Percentiles rank a stretch among this genome's conserved stretches.
These are phyloP conservation scores for Tardiomyces digboiensis DNA, from an alignment of 1,139 yeast genomes.

Conservation along the genomic window DNA sequence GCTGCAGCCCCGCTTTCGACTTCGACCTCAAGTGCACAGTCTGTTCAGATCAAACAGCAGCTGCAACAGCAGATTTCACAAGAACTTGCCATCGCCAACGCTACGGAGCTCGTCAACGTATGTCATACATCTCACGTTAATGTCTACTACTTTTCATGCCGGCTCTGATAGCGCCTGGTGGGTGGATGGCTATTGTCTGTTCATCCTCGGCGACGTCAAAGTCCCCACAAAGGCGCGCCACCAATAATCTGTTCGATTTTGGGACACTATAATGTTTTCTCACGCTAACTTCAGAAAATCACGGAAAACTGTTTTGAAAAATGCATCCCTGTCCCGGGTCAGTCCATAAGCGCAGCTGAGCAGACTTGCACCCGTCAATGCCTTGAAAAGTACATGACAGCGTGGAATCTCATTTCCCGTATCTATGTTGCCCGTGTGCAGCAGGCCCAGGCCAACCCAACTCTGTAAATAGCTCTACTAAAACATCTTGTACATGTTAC, in stretches of 20 bases:
- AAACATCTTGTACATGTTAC: not conserved
- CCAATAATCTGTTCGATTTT: no score
- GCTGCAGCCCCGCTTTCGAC: constrained; percentile 23
- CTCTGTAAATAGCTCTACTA: not conserved
- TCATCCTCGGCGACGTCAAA: no score
- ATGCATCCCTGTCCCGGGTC: constrained; percentile 53
- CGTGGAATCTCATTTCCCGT: constrained; percentile 80
- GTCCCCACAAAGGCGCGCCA: no score
- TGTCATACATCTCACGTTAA: no score
- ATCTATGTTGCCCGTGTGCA: constrained; percentile 71
- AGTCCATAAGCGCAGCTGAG: constrained; percentile 36
- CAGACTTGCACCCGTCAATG: constrained; percentile 64
- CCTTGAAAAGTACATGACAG: constrained; percentile 78
- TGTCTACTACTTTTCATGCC: no score
- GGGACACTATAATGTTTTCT: no score
- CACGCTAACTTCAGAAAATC: constrained; percentile 35
- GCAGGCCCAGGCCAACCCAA: constrained; percentile 23
- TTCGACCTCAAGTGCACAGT: constrained; percentile 18
- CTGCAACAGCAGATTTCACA: constrained; percentile 66
- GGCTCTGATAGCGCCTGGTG: no score
- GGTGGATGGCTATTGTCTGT: no score
- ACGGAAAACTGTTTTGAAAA: constrained; percentile 84
- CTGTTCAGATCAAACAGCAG: constrained; percentile 40
- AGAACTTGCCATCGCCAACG: constrained; percentile 84
- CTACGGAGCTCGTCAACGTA: constrained; percentile 69